A percentile compares a stretch with the other conserved stretches of the same genome.
These are phyloP conservation scores for Sphagnum tenellum DNA, from an alignment of 225 moss, liverwort and hornwort genomes.

Conservation along the genomic window DNA sequence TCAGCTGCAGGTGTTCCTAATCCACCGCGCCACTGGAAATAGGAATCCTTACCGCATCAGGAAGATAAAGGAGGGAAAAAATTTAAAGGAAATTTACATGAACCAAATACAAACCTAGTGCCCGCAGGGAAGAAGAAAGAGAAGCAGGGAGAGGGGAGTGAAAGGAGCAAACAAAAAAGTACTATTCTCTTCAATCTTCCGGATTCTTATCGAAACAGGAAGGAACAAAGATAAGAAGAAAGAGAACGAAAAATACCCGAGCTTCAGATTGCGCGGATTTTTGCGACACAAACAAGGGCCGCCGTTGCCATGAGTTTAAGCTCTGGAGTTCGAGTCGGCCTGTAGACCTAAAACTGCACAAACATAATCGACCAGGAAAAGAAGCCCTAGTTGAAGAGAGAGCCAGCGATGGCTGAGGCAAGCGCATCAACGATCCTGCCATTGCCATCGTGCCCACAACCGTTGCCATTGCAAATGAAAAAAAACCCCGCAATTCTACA, in stretches of 20 bases:
- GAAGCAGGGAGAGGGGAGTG: too few relatives aligned
- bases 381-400: neutral
- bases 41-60: too few relatives aligned
- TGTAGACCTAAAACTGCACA: neutral
- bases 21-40: too few relatives aligned
- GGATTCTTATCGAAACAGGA: neutral
- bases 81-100: too few relatives aligned
- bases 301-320: neutral
- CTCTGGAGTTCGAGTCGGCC: neutral
- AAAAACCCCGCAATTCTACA: too few relatives aligned
- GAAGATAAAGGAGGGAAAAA: too few relatives aligned
- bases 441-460: slow-evolving; percentile 6
- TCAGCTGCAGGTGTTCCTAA: too few relatives aligned
- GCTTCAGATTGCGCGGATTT: slow-evolving; percentile 13
- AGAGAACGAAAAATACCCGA: slow-evolving; percentile 3
- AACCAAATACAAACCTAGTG: too few relatives aligned
- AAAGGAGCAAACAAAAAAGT: too few relatives aligned
- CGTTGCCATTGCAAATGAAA: neutral
- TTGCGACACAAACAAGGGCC: slow-evolving; percentile 2
- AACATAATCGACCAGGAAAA: neutral
- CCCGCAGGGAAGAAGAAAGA: too few relatives aligned
- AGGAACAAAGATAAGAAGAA: neutral
- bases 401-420: neutral
- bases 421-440: slow-evolving; percentile 5
- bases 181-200: too few relatives aligned